Evolutionary conservation across 805 yeast genomes (phyloP).

Genomic region (Nematodospora valgi): DNA sequence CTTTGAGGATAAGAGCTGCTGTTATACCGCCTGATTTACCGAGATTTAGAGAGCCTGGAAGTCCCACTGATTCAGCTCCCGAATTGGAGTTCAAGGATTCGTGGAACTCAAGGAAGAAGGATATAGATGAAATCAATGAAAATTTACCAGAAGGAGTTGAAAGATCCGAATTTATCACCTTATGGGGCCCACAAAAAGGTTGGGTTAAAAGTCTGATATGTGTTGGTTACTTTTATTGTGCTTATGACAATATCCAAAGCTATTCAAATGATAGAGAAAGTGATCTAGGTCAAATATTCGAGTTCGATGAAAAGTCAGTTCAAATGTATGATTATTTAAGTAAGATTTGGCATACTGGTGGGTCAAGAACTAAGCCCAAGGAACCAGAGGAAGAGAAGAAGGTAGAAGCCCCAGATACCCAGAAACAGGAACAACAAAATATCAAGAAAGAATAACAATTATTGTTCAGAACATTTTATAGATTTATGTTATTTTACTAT

Average conservation of each 20-base stretch:
- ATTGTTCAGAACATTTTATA: no score
- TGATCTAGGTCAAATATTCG: constrained; percentile 10
- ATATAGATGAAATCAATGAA: constrained; percentile 28
- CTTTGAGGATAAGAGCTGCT: constrained; percentile 32
- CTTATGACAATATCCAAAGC: constrained; percentile 27
- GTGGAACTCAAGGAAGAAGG: constrained; percentile 24
- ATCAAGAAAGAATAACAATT: no score
- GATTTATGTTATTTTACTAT: no score
- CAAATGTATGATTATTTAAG: constrained; percentile 28
- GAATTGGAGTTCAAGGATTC: constrained; percentile 16
- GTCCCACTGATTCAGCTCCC: constrained; percentile 17
- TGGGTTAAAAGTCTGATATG: constrained; percentile 39
- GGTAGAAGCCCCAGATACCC: background rate
- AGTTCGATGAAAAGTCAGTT: constrained; percentile 10
- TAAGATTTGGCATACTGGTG: constrained; percentile 28
- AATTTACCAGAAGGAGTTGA: constrained; percentile 11
- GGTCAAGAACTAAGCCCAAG: constrained; percentile 9
- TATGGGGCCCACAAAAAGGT: constrained; percentile 38
- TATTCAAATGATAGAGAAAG: constrained; percentile 6
- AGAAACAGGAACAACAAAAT: background rate
- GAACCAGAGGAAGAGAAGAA: background rate
- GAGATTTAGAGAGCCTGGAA: constrained; percentile 19
- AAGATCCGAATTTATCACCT: constrained; percentile 13
- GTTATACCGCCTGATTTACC: constrained; percentile 41
- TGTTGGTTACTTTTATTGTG: constrained; percentile 38